A percentile compares a stretch with the other conserved stretches of the same genome.
Evolutionary conservation across 495 filamentous ascomycete species (phyloP).

Genomic region (Staphylotrichum tortipilum): DNA sequence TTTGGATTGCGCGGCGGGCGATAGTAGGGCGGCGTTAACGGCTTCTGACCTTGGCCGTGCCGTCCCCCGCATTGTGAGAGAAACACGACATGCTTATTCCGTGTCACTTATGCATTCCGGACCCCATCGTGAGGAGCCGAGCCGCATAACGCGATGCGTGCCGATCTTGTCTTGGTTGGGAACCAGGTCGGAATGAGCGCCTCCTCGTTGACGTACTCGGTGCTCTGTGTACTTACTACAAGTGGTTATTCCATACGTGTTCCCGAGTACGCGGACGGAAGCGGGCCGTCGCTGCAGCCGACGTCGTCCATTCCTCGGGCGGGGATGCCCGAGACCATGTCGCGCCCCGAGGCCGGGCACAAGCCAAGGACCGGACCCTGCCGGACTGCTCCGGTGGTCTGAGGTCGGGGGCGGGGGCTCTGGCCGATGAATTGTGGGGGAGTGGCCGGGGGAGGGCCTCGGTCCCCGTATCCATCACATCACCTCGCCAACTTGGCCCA

Average conservation of each 20-base stretch:
- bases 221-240: too few relatives aligned
- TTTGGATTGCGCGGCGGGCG: not conserved
- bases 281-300: not conserved
- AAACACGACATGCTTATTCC: not conserved
- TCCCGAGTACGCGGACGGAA: not conserved
- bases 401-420: too few relatives aligned
- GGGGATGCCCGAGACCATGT: too few relatives aligned
- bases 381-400: too few relatives aligned
- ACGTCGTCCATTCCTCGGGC: too few relatives aligned
- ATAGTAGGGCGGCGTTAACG: not conserved
- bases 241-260: too few relatives aligned
- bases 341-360: too few relatives aligned
- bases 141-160: not conserved
- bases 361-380: too few relatives aligned
- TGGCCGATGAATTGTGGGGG: too few relatives aligned
- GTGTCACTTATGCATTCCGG: not conserved
- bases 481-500: not conserved
- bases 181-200: not conserved
- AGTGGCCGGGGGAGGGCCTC: too few relatives aligned
- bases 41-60: not conserved
- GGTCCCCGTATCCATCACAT: too few relatives aligned
- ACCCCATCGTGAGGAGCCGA: not conserved
- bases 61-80: not conserved
- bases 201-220: not conserved
- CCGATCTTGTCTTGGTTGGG: not conserved